phyloP scores from a whole-genome alignment of 257 asterid species.

The Solanum bulbocastanum region DNA sequence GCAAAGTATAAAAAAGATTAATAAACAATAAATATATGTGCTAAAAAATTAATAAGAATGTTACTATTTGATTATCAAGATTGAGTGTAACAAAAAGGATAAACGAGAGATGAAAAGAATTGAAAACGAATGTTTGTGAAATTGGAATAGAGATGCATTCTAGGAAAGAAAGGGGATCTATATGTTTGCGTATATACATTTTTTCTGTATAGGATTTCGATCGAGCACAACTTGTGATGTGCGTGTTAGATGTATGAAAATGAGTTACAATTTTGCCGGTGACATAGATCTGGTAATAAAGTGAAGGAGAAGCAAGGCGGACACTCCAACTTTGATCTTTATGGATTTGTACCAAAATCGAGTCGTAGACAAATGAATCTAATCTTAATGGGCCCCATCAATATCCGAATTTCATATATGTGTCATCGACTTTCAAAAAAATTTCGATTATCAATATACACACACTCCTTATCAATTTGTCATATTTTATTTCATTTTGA shows the following conservation, averaged over 20 bases:
- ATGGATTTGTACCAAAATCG: background rate
- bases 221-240: background rate
- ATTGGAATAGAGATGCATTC: background rate
- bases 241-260: background rate
- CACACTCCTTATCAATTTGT: background rate
- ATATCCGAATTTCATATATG: background rate
- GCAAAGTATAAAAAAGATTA: background rate
- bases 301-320: background rate
- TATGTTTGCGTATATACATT: background rate
- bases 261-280: background rate
- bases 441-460: too few species aligned
- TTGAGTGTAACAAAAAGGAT: background rate
- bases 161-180: background rate
- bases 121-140: background rate
- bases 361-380: background rate
- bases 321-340: background rate
- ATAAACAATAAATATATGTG: background rate
- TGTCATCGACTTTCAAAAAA: background rate
- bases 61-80: background rate
- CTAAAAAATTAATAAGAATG: background rate
- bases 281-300: background rate
- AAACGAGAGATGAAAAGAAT: background rate
- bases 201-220: background rate
- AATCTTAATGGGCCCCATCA: background rate
- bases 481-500: background rate